Evolutionary conservation across 1,284 basidiomycete genomes (phyloP), one percentile per base, ranked within the genome.

Genomic region (Boletus smithii): DNA sequence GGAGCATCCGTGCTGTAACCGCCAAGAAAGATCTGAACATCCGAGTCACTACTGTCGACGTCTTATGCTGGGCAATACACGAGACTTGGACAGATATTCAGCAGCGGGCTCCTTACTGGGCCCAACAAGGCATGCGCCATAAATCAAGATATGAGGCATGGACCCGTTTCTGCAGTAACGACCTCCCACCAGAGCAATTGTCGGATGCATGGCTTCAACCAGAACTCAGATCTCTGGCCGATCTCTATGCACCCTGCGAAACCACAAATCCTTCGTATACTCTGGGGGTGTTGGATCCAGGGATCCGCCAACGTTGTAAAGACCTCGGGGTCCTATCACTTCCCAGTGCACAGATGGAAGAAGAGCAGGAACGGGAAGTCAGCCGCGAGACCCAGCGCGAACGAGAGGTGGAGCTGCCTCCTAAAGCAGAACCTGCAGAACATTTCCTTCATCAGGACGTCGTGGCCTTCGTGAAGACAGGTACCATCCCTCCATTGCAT

Each of bases 321-420:
- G 10, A 8, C 10, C 27, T 29, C 27, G 27, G 27, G 27, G 27
- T 29, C 10, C 27, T 29, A 11, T 29, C 27, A 29, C 10, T 29
- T 13, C 27, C 27, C 5, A 53, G 62, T 38, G 33, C 49, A 7
- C 43, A 51, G 14, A 49, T 71, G 33, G 68, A 67, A 10, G 73
- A 76, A 53, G 73, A 76, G 40, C 71, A 73, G 48, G 74, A 76
- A 53, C 60, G 72, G 29, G 73, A 76, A 51, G 63, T 75, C 3
- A 56, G 45, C 14, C 69, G 71, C 36, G 73, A 75, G 50, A 53
- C 68, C 1, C 72, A 74, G 48, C 53, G 53, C n/a, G 72, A 74
- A 49, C 58, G 58, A 4, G 14, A n/a, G 8, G 11, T 16, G 11
- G 38, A 41, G 8, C 26, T 16, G 3, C 45, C 32, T 30, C 33